phyloP scores from a whole-genome alignment of 1,139 yeast genomes.

The Candida pseudoviswanathii region DNA sequence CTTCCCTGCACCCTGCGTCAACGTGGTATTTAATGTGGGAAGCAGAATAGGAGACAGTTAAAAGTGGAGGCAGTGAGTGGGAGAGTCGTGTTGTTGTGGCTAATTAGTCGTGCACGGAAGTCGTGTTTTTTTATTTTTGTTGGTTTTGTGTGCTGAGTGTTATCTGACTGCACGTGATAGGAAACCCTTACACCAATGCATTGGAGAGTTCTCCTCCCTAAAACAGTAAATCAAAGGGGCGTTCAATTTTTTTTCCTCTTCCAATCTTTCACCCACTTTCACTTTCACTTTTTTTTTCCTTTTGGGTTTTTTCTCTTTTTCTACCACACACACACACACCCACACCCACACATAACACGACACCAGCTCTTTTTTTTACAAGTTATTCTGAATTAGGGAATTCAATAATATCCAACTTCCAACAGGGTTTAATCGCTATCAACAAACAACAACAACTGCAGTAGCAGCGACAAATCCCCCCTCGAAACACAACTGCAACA shows the following conservation, averaged over 20 bases:
- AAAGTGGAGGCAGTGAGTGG: too few species aligned
- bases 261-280: slow-evolving; percentile 5
- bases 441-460: too few species aligned
- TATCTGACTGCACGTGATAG: background rate
- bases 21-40: too few species aligned
- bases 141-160: too few species aligned
- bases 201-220: background rate
- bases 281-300: background rate
- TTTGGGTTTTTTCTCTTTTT: background rate
- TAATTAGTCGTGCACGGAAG: background rate
- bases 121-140: background rate
- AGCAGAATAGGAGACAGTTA: too few species aligned
- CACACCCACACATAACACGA: background rate
- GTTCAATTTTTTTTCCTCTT: slow-evolving; percentile 7
- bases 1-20: too few species aligned
- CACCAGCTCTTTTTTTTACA: background rate
- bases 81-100: too few species aligned
- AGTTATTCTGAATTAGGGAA: slow-evolving; percentile 5
- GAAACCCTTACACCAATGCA: background rate
- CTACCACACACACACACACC: background rate
- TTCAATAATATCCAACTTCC: background rate
- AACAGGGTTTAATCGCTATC: background rate
- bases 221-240: slow-evolving; percentile 8
- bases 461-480: background rate
- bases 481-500: background rate